Base-by-base conservation (phyloP, 148 eudicot genomes). In the Rhododendron ferrugineum region DNA sequence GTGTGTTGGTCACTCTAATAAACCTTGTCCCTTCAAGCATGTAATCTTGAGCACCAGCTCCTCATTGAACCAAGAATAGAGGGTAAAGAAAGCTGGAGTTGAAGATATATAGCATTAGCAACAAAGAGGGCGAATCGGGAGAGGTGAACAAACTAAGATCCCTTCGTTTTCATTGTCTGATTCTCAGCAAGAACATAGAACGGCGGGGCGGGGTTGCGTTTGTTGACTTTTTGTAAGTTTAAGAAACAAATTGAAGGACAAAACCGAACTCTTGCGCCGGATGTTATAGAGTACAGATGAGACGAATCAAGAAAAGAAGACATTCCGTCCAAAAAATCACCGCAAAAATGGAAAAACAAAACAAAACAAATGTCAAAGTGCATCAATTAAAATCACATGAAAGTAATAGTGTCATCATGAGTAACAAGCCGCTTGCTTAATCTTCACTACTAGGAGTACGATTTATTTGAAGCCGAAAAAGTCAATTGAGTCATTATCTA, bases 381-480 rank as follows among this genome's bases (percentile, higher is more conserved):
- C 36, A 47, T 47, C 81, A 79, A 78, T 79, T 36, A 79, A 79
- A 79, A 79, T n/a, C 58, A 49, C 81, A 79, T 11, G 81, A 49
- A 3, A 44, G 44, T 42, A 77, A 20, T 0, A 28, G 18, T 79
- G 50, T 54, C 52, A 0, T 54, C 52, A 0, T 2, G 11, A 81
- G 30, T 62, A 60, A 37, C 1, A 22, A 2, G 36, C 23, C 6
- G 30, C 40, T 30, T 28, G 15, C 50, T 62, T 44, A 58, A 58
- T 32, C 20, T 68, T 70, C 13, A 3, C 60, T 3, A 32, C 16
- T 0, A 11, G n/a, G n/a, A n/a, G 18, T 42, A 42, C 10, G 49
- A 46, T 46, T 46, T 40, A 54, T 82, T 46, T 30, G 47, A 58
- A 26, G n/a, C 44, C 13, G 34, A 62, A 40, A 62, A 37, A 28